Percentiles rank a stretch among this genome's conserved stretches.
Evolutionary conservation across 2,329 filamentous ascomycete genomes (phyloP).

Genomic region (Ophiostoma populinum): DNA sequence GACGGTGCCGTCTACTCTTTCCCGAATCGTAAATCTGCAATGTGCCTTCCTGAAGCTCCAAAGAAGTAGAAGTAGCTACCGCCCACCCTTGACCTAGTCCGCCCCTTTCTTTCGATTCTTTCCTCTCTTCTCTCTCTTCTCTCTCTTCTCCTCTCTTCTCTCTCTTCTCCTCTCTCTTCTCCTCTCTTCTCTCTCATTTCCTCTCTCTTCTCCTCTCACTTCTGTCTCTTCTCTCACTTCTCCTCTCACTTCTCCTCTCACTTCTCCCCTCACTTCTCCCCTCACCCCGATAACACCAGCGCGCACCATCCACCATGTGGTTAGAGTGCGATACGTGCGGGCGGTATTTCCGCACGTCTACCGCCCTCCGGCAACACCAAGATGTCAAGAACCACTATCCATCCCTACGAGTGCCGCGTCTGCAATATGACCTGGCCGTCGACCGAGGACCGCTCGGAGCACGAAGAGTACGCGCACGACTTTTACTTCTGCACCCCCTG

Average conservation of each 20-base stretch:
- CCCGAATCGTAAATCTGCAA: too few relatives aligned
- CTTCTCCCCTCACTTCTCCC: not conserved
- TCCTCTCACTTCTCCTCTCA: not conserved
- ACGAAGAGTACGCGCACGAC: not conserved
- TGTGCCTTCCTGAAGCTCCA: too few relatives aligned
- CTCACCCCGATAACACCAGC: not conserved
- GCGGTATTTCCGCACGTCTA: not conserved
- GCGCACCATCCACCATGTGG: not conserved
- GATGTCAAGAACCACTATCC: slow-evolving; percentile 6
- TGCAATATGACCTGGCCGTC: slow-evolving; percentile 5
- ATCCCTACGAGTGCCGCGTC: slow-evolving; percentile 1
- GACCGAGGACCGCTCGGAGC: not conserved
- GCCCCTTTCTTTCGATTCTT: too few relatives aligned
- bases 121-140: not conserved
- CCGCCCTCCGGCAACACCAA: slow-evolving; percentile 2
- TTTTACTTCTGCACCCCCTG: not conserved
- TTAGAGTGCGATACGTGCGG: not conserved
- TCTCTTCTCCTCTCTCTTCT: not conserved
- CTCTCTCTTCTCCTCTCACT: not conserved
- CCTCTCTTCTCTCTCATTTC: not conserved
- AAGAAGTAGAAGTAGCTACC: too few relatives aligned
- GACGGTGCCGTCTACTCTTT: too few relatives aligned
- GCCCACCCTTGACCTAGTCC: too few relatives aligned
- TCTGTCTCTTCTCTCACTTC: not conserved
- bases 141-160: not conserved